A percentile compares a stretch with the other conserved stretches of the same genome.
These are phyloP conservation scores for Akebia trifoliata DNA, from an alignment of 164 flowering plant species.

Conservation along the genomic window DNA sequence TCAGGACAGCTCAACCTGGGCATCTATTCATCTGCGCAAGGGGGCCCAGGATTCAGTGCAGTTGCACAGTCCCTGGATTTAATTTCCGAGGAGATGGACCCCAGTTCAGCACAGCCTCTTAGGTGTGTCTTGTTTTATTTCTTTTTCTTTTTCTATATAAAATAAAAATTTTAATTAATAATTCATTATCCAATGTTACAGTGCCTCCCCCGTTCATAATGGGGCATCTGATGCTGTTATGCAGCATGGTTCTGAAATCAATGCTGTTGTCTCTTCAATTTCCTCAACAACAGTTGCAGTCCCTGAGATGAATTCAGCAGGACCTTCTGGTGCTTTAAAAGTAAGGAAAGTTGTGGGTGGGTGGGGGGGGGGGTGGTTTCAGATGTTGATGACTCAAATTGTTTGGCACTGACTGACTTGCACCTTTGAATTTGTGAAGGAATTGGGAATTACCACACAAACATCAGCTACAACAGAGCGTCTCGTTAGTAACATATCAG, in stretches of 20 bases:
- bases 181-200: constrained; percentile 21
- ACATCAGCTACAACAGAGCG: constrained; percentile 50
- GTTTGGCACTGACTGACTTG: constrained; percentile 1
- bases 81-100: constrained; percentile 54
- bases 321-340: constrained; percentile 38
- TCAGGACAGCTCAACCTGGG: constrained; percentile 48
- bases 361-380: too few species aligned
- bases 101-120: constrained; percentile 36
- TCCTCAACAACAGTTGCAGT: constrained; percentile 38
- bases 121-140: constrained; percentile 40
- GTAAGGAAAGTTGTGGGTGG: too few species aligned
- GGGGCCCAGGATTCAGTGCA: constrained; percentile 39
- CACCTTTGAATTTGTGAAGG: constrained; percentile 33
- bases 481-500: constrained; percentile 44
- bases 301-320: constrained; percentile 46
- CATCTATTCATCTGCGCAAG: constrained; percentile 47
- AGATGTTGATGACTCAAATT: not conserved
- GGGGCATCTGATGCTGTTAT: constrained; percentile 42
- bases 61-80: constrained; percentile 54
- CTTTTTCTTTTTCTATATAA: not conserved
- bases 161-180: not conserved
- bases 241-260: constrained; percentile 41
- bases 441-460: constrained; percentile 42
- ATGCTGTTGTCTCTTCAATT: constrained; percentile 33
- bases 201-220: constrained; percentile 44